A percentile compares a stretch with the other conserved stretches of the same genome.
Conservation (phyloP, 2,329 filamentous ascomycete species). For the Aspergillus latus region DNA sequence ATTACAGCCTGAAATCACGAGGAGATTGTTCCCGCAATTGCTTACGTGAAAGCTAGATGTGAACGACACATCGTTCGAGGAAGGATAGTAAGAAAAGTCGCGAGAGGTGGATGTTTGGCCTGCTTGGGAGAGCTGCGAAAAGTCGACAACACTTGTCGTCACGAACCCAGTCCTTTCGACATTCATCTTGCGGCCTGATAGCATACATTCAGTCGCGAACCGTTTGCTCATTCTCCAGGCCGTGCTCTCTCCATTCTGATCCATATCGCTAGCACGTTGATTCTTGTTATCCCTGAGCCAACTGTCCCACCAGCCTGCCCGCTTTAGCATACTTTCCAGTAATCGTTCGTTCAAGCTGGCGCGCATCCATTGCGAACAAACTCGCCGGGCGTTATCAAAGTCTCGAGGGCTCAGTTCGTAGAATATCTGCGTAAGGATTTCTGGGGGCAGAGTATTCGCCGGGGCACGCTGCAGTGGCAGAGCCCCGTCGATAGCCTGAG, state of each 20-base stretch:
- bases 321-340: conserved; percentile 54
- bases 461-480: conserved; percentile 27
- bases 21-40: conserved; percentile 58
- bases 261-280: conserved; percentile 31
- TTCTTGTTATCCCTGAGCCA: conserved; percentile 33
- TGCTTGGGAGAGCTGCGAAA: conserved; percentile 25
- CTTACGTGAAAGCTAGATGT: conserved; percentile 54
- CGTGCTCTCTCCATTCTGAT: conserved; percentile 40
- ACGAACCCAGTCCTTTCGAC: conserved; percentile 38
- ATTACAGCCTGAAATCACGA: conserved; percentile 54
- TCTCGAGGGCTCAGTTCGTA: conserved; percentile 47
- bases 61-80: conserved; percentile 8
- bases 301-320: conserved; percentile 56
- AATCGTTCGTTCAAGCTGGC: conserved; percentile 55
- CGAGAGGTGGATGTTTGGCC: conserved; percentile 17
- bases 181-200: conserved; percentile 38
- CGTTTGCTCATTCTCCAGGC: conserved; percentile 46
- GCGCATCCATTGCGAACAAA: conserved; percentile 61
- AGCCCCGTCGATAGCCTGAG: conserved; percentile 26
- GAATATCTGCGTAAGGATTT: conserved; percentile 53
- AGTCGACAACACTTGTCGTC: conserved; percentile 35
- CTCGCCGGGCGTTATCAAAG: conserved; percentile 62
- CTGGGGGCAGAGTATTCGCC: conserved; percentile 44
- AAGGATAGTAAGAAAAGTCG: conserved; percentile 23
- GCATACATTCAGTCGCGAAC: conserved; percentile 52